Percentiles rank a stretch among this genome's conserved stretches.
Conservation (phyloP, 345 rosid species). For the Anacardium occidentale region DNA sequence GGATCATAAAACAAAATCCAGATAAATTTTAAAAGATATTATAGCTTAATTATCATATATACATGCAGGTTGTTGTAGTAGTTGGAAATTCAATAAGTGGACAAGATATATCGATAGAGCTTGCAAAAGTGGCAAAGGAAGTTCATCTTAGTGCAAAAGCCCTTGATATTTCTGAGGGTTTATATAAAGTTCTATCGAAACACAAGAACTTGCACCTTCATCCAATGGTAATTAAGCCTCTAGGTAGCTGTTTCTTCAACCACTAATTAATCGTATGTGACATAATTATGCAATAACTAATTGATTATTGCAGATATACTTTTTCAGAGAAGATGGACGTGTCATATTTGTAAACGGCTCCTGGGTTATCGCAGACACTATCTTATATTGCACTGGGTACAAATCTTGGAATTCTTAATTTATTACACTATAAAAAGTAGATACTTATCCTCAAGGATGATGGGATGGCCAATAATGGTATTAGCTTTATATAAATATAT, state of each 20-base stretch:
- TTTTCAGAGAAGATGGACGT: constrained; percentile 63
- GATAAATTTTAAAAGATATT: no score
- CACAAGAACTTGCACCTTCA: constrained; percentile 52
- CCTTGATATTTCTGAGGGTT: constrained; percentile 49
- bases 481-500: no score
- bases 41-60: no score
- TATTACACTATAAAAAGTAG: no score
- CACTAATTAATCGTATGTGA: no score
- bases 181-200: constrained; percentile 73
- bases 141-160: constrained; percentile 73
- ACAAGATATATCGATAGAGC: constrained; percentile 92
- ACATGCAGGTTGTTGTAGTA: constrained; percentile 69
- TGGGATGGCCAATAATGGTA: no score
- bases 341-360: constrained; percentile 64
- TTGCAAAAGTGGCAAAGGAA: constrained; percentile 70
- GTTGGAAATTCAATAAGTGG: constrained; percentile 85
- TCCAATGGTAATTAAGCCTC: constrained; percentile 47
- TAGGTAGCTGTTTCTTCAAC: no score
- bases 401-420: no score
- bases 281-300: no score
- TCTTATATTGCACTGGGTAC: constrained; percentile 95
- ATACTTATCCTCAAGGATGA: no score
- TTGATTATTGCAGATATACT: constrained; percentile 47
- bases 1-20: no score
- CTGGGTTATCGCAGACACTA: constrained; percentile 61